A percentile compares a stretch with the other conserved stretches of the same genome.
phyloP scores from a whole-genome alignment of 2,329 filamentous ascomycete genomes.

The Verticillium zaregamsianum region DNA sequence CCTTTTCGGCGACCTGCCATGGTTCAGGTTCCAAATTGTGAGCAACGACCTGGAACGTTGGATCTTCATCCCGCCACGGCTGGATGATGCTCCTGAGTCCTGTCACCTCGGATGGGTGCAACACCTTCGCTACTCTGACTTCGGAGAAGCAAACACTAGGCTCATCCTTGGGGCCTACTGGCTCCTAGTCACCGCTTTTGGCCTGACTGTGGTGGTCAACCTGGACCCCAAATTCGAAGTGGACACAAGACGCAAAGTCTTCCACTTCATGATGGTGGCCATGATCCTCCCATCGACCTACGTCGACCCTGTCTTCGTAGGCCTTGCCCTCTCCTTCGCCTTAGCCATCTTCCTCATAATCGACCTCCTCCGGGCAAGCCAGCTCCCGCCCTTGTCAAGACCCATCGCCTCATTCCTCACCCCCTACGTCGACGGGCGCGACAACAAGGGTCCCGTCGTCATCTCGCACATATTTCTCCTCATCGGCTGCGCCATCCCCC shows the following conservation, averaged over 20 bases:
- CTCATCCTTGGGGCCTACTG: conserved; percentile 74
- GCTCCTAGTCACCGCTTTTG: conserved; percentile 61
- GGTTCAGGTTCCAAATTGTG: conserved; percentile 68
- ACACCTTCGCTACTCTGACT: conserved; percentile 55
- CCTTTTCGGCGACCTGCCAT: conserved; percentile 72
- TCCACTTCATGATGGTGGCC: conserved; percentile 96
- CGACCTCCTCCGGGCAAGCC: conserved; percentile 83
- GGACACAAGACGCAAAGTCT: conserved; percentile 93
- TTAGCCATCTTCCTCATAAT: conserved; percentile 83
- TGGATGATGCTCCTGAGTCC: conserved; percentile 22
- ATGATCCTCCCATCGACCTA: conserved; percentile 89
- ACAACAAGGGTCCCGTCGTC: conserved; percentile 89
- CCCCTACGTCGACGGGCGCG: conserved; percentile 90
- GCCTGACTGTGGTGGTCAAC: conserved; percentile 69
- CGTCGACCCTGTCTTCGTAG: conserved; percentile 79
- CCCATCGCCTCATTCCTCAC: conserved; percentile 83
- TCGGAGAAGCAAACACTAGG: conserved; percentile 80
- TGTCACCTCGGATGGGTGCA: conserved; percentile 58
- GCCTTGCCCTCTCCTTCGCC: conserved; percentile 73
- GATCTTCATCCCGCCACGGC: conserved; percentile 63
- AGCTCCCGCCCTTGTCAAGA: conserved; percentile 83
- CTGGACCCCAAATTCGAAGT: conserved; percentile 80
- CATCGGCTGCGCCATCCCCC: conserved; percentile 88
- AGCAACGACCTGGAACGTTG: conserved; percentile 66
- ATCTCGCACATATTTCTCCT: conserved; percentile 94